Evolutionary conservation across 2,329 filamentous ascomycete genomes (phyloP), one percentile per base, ranked within the genome.

Genomic region (Calonectria pseudoturangicola): DNA sequence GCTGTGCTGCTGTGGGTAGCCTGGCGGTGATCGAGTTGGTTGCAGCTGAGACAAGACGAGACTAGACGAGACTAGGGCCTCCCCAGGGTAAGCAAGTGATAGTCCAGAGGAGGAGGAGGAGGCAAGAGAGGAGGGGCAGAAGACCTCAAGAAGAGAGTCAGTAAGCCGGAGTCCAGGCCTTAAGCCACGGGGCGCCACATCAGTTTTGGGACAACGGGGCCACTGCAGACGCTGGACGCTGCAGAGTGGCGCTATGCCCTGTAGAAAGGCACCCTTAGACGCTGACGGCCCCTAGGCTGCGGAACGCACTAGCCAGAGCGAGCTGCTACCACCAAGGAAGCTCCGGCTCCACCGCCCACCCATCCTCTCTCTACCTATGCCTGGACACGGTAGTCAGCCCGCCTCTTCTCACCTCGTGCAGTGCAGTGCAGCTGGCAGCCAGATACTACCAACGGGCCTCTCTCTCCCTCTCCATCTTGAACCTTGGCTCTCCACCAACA

Each of bases 341-440:
- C 56, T 68, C 66, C 43, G 66, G 66, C 66, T 68, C 66, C 66
- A 63, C 66, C 28, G 54, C 45, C 33, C 58, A 45, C 47, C 45
- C 45, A 41, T 60, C 54, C 54, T 60, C 39, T 36, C 41, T 33
- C 54, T 60, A 60, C 21, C 54, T 60, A 41, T 60, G 33, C 54
- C 54, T 60, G 54, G 54, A 39, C 39, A 39, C 54, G 33, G 39
- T 60, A 60, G 66, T 68, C 66, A 62, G 66, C 66, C 66, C 54
- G 66, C 66, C 54, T 56, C 50, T 56, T 68, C 54, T 48, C 54
- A 51, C 43, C 51, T 56, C 41, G 41, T 54, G 64, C 50, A 60
- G 48, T 30, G 54, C 25, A 47, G 65, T 41, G 65, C 65, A 68
- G 51, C 65, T 68, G 50, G 66, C 54, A 47, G 47, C 54, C 66